Evolutionary conservation across 2,329 filamentous ascomycete species (phyloP).

Genomic region (Penicillium sp.): DNA sequence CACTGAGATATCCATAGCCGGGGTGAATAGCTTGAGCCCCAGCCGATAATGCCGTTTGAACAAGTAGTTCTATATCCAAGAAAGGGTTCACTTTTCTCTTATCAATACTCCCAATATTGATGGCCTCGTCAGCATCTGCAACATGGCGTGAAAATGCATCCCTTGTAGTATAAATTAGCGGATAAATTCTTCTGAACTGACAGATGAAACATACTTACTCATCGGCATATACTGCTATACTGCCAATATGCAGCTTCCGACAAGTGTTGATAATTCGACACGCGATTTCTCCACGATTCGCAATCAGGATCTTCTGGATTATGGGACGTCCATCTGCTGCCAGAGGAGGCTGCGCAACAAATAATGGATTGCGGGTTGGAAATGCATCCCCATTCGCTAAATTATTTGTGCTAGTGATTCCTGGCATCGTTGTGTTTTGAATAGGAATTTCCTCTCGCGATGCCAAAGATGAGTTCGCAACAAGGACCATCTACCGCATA

Average conservation of each 20-base stretch:
- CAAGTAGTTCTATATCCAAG: constrained; percentile 34
- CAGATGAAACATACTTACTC: constrained; percentile 13
- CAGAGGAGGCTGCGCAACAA: constrained; percentile 22
- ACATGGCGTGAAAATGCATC: constrained; percentile 36
- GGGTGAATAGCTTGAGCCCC: constrained; percentile 37
- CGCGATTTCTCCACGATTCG: constrained; percentile 37
- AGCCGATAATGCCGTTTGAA: constrained; percentile 27
- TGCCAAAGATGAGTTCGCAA: background rate
- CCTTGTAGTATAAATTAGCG: constrained; percentile 14
- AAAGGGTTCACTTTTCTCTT: constrained; percentile 23
- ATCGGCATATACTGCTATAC: constrained; percentile 23
- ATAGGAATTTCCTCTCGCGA: background rate
- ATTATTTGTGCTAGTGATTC: background rate
- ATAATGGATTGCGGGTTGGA: constrained; percentile 18
- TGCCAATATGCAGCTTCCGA: constrained; percentile 26
- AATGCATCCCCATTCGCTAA: constrained; percentile 1
- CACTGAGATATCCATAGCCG: constrained; percentile 42
- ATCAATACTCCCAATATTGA: constrained; percentile 29
- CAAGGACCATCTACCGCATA: no score
- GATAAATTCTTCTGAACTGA: no score
- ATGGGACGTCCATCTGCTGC: constrained; percentile 17
- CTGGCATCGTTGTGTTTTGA: background rate
- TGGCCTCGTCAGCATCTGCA: constrained; percentile 37
- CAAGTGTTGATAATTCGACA: constrained; percentile 34
- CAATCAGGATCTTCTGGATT: constrained; percentile 30